A percentile compares a stretch with the other conserved stretches of the same genome.
Conservation (phyloP, 2,329 filamentous ascomycete genomes). For the Seiridium unicorne region DNA sequence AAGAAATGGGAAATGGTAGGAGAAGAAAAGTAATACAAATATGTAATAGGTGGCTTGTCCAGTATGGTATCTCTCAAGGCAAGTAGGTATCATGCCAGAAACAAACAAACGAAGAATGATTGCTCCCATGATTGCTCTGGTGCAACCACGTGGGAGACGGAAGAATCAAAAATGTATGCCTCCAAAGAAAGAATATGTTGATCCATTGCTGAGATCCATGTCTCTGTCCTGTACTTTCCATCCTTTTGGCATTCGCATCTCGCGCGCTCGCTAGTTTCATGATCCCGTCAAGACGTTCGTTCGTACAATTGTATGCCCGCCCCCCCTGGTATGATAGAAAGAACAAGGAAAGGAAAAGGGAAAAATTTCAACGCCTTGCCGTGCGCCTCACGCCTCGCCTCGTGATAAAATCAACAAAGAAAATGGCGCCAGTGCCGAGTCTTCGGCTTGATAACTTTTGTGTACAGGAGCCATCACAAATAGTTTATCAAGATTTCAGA, state of each 20-base stretch:
- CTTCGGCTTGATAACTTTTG: constrained; percentile 17
- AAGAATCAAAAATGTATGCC: background rate
- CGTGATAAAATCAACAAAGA: constrained; percentile 6
- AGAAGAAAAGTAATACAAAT: constrained; percentile 3
- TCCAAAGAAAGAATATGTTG: background rate
- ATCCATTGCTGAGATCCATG: constrained; percentile 25
- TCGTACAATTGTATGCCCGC: constrained; percentile 24
- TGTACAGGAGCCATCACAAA: constrained; percentile 13
- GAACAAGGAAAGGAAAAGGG: background rate
- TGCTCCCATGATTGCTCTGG: background rate
- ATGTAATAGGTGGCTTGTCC: constrained; percentile 2
- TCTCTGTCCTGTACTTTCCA: constrained; percentile 17
- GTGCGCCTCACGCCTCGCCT: constrained; percentile 21
- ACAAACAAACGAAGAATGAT: constrained; percentile 1
- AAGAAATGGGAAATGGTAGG: background rate
- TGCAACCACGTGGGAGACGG: background rate
- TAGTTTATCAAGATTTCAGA: background rate
- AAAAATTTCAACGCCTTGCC: constrained; percentile 20
- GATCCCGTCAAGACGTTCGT: constrained; percentile 21
- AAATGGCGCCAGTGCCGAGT: constrained; percentile 9
- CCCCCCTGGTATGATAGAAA: constrained; percentile 1
- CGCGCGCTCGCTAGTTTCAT: constrained; percentile 22
- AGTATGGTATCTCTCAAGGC: constrained; percentile 2
- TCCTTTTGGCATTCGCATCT: background rate
- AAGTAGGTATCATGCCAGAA: constrained; percentile 1